Conservation (phyloP, 2,329 filamentous ascomycete species). For the Ascochyta viciae-villosae region DNA sequence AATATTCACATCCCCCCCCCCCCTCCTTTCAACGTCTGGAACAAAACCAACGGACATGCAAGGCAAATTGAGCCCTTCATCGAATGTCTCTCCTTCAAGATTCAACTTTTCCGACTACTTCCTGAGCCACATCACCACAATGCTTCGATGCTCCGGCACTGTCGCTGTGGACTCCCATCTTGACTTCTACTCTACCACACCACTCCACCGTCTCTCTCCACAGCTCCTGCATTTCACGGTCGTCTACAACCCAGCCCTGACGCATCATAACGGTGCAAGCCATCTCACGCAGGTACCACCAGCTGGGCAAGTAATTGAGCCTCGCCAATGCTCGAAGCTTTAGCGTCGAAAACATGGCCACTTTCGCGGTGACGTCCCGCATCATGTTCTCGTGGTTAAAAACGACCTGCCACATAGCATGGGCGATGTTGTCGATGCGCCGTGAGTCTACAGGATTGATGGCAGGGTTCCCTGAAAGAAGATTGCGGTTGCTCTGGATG, state of each 20-base stretch:
- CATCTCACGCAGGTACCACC: conserved; percentile 31
- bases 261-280: background rate
- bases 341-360: conserved; percentile 13
- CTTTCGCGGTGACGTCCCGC: conserved; percentile 7
- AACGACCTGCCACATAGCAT: conserved; percentile 25
- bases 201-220: conserved; percentile 11
- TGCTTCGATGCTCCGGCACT: background rate
- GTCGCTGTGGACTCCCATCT: background rate
- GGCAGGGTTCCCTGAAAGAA: background rate
- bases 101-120: background rate
- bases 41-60: too few species aligned
- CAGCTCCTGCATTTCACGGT: conserved; percentile 14
- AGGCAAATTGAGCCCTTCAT: background rate
- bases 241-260: conserved; percentile 9
- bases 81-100: background rate
- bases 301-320: conserved; percentile 29
- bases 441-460: background rate
- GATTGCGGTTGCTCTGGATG: background rate
- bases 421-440: conserved; percentile 15
- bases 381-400: conserved; percentile 10
- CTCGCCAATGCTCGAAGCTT: conserved; percentile 27
- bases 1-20: too few species aligned
- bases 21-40: background rate
- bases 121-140: background rate
- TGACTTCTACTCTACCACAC: background rate